Evolutionary conservation across 306 rosid species (phyloP).

Genomic region (Purshia tridentata): DNA sequence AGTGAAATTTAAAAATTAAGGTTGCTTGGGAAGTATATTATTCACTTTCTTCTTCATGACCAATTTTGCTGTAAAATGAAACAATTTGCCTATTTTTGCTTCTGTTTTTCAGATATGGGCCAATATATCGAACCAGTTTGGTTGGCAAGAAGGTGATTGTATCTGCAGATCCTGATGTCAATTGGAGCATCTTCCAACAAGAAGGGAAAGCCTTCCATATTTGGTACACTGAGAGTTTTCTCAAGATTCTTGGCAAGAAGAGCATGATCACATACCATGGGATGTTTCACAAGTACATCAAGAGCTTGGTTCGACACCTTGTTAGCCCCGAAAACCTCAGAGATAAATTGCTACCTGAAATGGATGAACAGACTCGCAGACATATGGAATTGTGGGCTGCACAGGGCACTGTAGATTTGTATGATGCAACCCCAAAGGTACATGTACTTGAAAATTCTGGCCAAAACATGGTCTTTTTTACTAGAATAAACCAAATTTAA

Average conservation of each 20-base stretch:
- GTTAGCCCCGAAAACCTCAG: conserved; percentile 12
- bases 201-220: conserved; percentile 1
- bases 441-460: not conserved
- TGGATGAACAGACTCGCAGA: not conserved
- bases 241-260: not conserved
- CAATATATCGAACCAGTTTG: conserved; percentile 1
- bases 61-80: no score
- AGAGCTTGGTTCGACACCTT: conserved; percentile 13
- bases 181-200: not conserved
- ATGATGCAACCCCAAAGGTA: not conserved
- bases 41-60: no score
- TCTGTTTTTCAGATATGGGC: not conserved
- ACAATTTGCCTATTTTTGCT: no score
- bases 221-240: conserved; percentile 8
- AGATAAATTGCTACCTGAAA: not conserved
- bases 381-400: conserved; percentile 12
- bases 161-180: conserved; percentile 10
- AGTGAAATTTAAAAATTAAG: no score
- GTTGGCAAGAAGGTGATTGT: not conserved
- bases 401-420: not conserved
- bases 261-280: not conserved
- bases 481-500: not conserved
- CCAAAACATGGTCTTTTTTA: no score
- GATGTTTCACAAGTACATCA: conserved; percentile 9
- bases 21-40: no score